phyloP scores from a whole-genome alignment of 1,284 basidiomycete species.

The Apiotrichum laibachii region DNA sequence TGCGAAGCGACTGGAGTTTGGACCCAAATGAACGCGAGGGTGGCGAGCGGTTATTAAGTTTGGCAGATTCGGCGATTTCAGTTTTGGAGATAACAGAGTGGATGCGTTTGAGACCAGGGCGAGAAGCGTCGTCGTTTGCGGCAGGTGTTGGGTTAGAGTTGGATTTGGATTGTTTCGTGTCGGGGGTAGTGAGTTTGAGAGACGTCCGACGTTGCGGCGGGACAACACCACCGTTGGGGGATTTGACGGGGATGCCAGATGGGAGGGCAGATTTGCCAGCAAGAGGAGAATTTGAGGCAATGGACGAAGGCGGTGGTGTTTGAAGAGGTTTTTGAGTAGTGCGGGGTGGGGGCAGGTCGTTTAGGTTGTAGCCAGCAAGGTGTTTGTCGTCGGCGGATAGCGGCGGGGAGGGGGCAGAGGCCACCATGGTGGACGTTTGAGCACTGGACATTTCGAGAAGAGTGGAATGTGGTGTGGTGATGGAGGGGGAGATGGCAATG shows the following conservation, averaged over 20 bases:
- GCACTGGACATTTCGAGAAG: constrained; percentile 24
- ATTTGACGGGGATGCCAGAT: constrained; percentile 1
- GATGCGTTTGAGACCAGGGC: constrained; percentile 30
- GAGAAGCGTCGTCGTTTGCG: neutral
- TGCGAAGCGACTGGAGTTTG: constrained; percentile 81
- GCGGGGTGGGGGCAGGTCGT: constrained; percentile 11
- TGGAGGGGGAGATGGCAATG: neutral
- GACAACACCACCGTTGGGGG: too few species aligned
- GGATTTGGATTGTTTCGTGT: neutral
- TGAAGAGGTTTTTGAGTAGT: constrained; percentile 23
- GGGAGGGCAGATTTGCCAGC: neutral
- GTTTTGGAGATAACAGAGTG: constrained; percentile 35
- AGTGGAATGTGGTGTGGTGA: neutral
- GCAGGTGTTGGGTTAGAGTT: neutral
- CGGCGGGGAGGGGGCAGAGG: constrained; percentile 15
- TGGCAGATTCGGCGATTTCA: constrained; percentile 16
- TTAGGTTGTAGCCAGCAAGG: constrained; percentile 14
- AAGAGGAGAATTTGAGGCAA: constrained; percentile 11
- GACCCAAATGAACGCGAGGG: constrained; percentile 33
- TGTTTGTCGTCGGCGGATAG: constrained; percentile 12
- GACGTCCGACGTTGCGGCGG: constrained; percentile 1
- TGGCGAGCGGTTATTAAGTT: constrained; percentile 17
- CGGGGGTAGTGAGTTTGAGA: neutral
- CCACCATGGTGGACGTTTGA: constrained; percentile 32
- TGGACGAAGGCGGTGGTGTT: constrained; percentile 23